phyloP scores from a whole-genome alignment of 371 early-diverging fungal genomes.

The Circinella umbellata region DNA sequence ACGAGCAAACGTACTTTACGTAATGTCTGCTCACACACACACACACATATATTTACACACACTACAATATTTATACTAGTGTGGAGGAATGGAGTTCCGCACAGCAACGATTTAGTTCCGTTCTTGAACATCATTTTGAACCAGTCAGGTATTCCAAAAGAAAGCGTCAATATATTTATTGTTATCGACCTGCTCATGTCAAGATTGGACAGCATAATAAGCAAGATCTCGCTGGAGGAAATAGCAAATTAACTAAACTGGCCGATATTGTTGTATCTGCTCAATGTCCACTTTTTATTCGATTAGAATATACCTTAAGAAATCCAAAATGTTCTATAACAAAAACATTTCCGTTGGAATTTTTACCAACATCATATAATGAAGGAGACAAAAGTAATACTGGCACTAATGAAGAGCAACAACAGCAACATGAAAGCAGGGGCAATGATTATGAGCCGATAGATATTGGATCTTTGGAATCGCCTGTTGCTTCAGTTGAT shows the following conservation, averaged over 20 bases:
- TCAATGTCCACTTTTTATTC: conserved; percentile 66
- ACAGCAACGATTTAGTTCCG: conserved; percentile 56
- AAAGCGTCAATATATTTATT: conserved; percentile 61
- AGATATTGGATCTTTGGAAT: conserved; percentile 64
- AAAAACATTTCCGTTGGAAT: conserved; percentile 58
- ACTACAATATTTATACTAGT: not conserved
- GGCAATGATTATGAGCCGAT: conserved; percentile 61
- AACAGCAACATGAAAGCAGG: too few species aligned
- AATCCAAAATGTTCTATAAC: conserved; percentile 34
- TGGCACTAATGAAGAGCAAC: too few species aligned
- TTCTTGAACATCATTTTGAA: conserved; percentile 70
- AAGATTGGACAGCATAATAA: conserved; percentile 38
- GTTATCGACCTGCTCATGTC: conserved; percentile 67
- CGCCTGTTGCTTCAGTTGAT: conserved; percentile 74
- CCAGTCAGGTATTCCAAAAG: conserved; percentile 56
- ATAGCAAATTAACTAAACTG: conserved; percentile 48
- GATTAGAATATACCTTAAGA: conserved; percentile 69
- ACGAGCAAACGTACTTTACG: too few species aligned
- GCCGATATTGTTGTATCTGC: conserved; percentile 63
- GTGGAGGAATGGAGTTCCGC: conserved; percentile 55
- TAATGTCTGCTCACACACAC: too few species aligned
- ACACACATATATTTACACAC: too few species aligned
- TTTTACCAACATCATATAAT: conserved; percentile 62
- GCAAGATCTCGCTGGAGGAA: conserved; percentile 36
- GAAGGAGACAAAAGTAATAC: conserved; percentile 17